phyloP scores from a whole-genome alignment of 1,139 yeast genomes.

The Blastobotrys apis region DNA sequence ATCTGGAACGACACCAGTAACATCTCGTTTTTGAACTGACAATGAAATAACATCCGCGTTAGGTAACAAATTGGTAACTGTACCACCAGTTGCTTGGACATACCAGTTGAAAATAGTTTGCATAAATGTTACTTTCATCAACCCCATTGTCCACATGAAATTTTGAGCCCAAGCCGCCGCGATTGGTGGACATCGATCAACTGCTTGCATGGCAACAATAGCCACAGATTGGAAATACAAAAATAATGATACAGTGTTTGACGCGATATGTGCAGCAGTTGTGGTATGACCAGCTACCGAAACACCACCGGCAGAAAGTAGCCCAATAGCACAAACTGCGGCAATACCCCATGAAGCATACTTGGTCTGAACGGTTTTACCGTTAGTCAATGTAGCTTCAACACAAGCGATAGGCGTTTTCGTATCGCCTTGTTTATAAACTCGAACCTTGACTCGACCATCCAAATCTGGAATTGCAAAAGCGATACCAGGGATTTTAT shows the following conservation, averaged over 20 bases:
- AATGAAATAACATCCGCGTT: conserved; percentile 59
- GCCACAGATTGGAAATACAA: conserved; percentile 92
- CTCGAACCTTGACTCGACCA: conserved; percentile 77
- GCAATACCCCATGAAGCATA: conserved; percentile 98
- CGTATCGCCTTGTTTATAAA: conserved; percentile 47
- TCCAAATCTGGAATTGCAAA: conserved; percentile 91
- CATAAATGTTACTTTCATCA: conserved; percentile 70
- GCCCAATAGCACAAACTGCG: conserved; percentile 81
- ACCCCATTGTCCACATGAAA: conserved; percentile 93
- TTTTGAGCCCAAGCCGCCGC: conserved; percentile 98
- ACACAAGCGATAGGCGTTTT: conserved; percentile 75
- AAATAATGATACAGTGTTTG: conserved; percentile 88
- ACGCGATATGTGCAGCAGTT: conserved; percentile 95
- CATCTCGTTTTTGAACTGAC: conserved; percentile 62
- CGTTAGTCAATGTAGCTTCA: conserved; percentile 80
- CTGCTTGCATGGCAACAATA: conserved; percentile 93
- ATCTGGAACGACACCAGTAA: conserved; percentile 21
- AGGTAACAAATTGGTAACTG: conserved; percentile 65
- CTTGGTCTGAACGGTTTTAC: conserved; percentile 89
- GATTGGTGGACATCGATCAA: conserved; percentile 88
- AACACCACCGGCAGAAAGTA: conserved; percentile 78
- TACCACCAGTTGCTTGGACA: conserved; percentile 93
- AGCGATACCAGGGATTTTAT: conserved; percentile 72
- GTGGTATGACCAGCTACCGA: conserved; percentile 85
- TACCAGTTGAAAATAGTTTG: conserved; percentile 91